Evolutionary conservation across 352 stramenopile species (phyloP).

Genomic region (Poterioochromonas sp.): DNA sequence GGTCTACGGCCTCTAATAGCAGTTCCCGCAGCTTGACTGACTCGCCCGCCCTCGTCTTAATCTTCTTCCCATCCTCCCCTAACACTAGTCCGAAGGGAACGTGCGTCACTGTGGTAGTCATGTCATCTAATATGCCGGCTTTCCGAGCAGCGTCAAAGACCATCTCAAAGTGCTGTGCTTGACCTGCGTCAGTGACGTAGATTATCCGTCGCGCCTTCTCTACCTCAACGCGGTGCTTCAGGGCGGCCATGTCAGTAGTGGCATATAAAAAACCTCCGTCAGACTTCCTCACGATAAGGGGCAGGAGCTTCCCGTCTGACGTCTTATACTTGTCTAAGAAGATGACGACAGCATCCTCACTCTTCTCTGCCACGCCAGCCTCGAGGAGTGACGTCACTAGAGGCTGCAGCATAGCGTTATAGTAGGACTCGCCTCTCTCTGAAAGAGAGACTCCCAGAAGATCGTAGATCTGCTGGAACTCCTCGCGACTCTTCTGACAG

Average conservation of each 20-base stretch:
- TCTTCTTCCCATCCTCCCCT: conserved; percentile 85
- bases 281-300: conserved; percentile 66
- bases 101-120: conserved; percentile 59
- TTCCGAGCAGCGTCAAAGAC: conserved; percentile 60
- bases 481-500: conserved; percentile 56
- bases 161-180: conserved; percentile 72
- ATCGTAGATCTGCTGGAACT: conserved; percentile 66
- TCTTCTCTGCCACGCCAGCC: conserved; percentile 34
- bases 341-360: not conserved
- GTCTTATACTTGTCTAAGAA: conserved; percentile 41
- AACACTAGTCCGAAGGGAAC: conserved; percentile 79
- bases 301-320: conserved; percentile 39
- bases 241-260: conserved; percentile 76
- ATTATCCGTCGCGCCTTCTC: conserved; percentile 66
- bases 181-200: conserved; percentile 79
- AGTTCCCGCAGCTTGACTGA: conserved; percentile 96
- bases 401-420: conserved; percentile 64
- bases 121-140: conserved; percentile 52
- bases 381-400: conserved; percentile 77
- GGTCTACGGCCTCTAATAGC: conserved; percentile 84
- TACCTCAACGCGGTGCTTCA: conserved; percentile 56
- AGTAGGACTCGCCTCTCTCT: conserved; percentile 75
- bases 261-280: conserved; percentile 81
- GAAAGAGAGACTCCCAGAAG: conserved; percentile 51
- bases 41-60: conserved; percentile 94